phyloP scores from a whole-genome alignment of 345 rosid genomes.

The Pelargonium nanum region DNA sequence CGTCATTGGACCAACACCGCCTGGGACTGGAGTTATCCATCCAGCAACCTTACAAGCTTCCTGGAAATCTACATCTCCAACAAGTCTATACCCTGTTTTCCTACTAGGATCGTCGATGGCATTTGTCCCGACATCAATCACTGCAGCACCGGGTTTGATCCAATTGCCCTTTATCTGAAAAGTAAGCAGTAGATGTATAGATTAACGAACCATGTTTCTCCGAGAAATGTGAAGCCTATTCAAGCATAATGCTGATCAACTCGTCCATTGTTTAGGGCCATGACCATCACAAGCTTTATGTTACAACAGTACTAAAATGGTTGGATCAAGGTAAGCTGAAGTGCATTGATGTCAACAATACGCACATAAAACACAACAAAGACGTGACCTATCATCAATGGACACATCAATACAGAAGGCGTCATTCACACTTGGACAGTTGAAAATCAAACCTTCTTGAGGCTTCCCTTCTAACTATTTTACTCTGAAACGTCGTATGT shows the following conservation, averaged over 20 bases:
- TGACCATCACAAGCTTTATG: no score
- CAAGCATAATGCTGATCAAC: background rate
- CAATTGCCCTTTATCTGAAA: constrained; percentile 76
- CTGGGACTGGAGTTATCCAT: constrained; percentile 82
- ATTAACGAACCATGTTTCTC: background rate
- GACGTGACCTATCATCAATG: no score
- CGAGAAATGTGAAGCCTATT: background rate
- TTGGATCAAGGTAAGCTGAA: no score
- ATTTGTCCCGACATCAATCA: constrained; percentile 87
- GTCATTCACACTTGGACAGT: no score
- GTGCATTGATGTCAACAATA: no score
- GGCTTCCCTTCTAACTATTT: no score
- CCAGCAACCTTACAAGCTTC: constrained; percentile 83
- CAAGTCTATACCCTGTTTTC: constrained; percentile 77
- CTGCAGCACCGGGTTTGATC: constrained; percentile 95
- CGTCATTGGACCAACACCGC: constrained; percentile 97
- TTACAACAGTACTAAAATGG: no score
- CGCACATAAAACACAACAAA: no score
- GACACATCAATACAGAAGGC: no score
- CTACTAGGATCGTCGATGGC: constrained; percentile 61
- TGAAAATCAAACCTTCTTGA: no score
- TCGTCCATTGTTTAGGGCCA: no score
- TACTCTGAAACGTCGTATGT: no score
- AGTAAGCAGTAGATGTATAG: constrained; percentile 3
- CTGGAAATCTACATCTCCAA: constrained; percentile 80